These are phyloP conservation scores for Nelumbo lutea DNA, from an alignment of 164 flowering plant species.

Conservation along the genomic window DNA sequence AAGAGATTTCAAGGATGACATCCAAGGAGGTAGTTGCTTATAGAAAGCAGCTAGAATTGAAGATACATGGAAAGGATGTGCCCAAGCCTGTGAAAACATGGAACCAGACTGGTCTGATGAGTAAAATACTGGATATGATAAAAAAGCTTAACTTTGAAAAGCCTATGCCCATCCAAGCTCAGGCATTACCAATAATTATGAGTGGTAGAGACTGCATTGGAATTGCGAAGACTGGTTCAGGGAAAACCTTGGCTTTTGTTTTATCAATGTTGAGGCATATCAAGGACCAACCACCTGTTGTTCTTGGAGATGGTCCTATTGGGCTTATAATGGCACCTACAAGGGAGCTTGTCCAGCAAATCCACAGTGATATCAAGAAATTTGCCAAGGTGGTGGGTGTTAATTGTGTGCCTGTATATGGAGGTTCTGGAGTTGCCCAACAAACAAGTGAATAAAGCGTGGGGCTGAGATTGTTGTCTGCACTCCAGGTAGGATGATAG, in stretches of 20 bases:
- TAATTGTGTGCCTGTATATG: background rate
- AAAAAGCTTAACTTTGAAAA: slow-evolving; percentile 16
- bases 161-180: background rate
- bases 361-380: background rate
- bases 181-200: background rate
- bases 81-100: background rate
- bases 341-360: no score
- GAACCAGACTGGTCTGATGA: background rate
- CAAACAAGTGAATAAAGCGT: no score
- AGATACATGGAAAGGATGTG: background rate
- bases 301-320: no score
- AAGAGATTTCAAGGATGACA: background rate
- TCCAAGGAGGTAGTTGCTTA: background rate
- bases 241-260: no score
- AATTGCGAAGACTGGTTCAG: background rate
- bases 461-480: no score
- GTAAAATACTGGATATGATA: slow-evolving; percentile 21
- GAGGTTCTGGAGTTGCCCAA: no score
- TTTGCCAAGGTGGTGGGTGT: background rate
- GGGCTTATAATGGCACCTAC: no score
- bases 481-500: no score
- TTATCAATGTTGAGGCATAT: no score
- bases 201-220: background rate
- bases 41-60: no score
- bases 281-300: no score